phyloP scores from a whole-genome alignment of 2,329 filamentous ascomycete species.

The Acrodontium crateriforme region DNA sequence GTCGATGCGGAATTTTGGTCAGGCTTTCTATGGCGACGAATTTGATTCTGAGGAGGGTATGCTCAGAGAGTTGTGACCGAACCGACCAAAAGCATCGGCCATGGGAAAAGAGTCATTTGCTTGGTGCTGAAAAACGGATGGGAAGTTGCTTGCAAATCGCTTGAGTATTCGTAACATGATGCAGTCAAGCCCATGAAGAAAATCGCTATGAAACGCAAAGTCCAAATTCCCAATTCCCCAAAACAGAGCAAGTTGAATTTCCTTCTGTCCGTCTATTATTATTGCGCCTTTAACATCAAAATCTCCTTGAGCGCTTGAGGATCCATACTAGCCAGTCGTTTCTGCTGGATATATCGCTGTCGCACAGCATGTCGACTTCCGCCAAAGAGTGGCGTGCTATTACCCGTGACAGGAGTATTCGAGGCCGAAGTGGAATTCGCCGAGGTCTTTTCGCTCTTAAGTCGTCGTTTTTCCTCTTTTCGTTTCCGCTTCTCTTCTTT shows the following conservation, averaged over 20 bases:
- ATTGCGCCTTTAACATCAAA: conserved; percentile 50
- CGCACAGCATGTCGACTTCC: conserved; percentile 54
- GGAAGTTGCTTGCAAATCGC: no score
- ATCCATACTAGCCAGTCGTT: conserved; percentile 71
- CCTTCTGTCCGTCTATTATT: no score
- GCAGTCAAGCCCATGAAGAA: no score
- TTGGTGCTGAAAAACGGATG: no score
- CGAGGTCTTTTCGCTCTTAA: conserved; percentile 26
- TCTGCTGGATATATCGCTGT: conserved; percentile 75
- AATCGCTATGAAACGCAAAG: no score
- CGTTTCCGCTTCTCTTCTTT: conserved; percentile 32
- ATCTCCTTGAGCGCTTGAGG: conserved; percentile 75
- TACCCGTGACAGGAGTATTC: conserved; percentile 19
- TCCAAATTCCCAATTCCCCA: no score
- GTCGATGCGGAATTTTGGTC: not conserved
- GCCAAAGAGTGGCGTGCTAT: conserved; percentile 11
- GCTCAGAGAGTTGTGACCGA: not conserved
- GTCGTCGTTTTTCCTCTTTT: conserved; percentile 37
- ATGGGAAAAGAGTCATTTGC: no score
- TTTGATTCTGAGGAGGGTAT: conserved; percentile 1
- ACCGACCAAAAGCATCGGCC: no score
- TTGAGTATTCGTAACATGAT: no score
- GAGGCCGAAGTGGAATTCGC: conserved; percentile 9
- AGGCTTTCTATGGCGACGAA: not conserved
- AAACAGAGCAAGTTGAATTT: no score